Evolutionary conservation across 2,329 filamentous ascomycete genomes (phyloP), one percentile per base, ranked within the genome.

Genomic region (Endoconidiophora polonica): DNA sequence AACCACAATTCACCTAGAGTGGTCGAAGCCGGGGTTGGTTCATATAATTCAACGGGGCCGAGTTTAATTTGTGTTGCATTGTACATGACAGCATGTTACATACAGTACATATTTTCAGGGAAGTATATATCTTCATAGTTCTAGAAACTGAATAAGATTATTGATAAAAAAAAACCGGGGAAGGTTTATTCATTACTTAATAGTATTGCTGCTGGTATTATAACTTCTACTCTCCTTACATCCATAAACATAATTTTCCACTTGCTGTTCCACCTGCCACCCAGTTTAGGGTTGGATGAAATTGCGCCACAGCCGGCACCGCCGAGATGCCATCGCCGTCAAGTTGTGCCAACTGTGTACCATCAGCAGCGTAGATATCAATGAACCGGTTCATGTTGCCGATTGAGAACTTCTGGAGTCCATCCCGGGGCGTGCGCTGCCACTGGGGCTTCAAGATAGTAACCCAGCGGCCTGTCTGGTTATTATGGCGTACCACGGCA

Each of bases 311-410:
- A 0, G 91, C 86, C 2, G 91, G 91, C 3, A 98, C 91, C 5
- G 91, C 91, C 1, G 87, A 94, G 57, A 98, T 94, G 0, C 83
- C 85, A 0, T 94, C 86, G 0, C 87, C 86, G 1, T 81, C 86
- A 0, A 94, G 65, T 63, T 96, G 90, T 0, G 85, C 90, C 3
- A 98, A 67, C 62, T 96, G 90, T 58, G 86, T 81, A 0, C 91
- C 91, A 45, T 83, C 76, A 0, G 79, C 73, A 0, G 82, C 83
- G 62, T 83, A 98, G 0, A 98, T 75, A 60, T 98, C 91, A 1
- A 96, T 86, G 58, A 95, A 96, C 1, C 91, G 78, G 61, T 94
- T 94, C 91, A 96, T 96, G 58, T 96, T 98, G 1, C 86, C 91
- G 52, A 98, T 90, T 22, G 79, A 84, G 58, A 98, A 87, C 54